These are phyloP conservation scores for Meyerozyma athensensis DNA, from an alignment of 1,139 yeast genomes.

Conservation along the genomic window DNA sequence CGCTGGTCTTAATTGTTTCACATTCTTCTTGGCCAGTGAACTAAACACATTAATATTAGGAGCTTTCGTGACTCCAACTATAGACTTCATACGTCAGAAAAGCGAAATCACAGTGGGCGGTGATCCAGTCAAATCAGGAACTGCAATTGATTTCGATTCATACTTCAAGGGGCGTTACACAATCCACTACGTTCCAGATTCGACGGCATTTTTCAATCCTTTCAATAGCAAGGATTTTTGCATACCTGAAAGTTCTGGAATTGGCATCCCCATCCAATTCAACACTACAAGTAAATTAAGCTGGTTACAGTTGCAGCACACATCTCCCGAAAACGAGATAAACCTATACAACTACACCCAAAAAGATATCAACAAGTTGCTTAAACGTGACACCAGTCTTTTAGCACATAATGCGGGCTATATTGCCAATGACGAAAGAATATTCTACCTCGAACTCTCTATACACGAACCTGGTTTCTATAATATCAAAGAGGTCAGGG, in stretches of 20 bases:
- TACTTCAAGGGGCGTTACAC: conserved; percentile 85
- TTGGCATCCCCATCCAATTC: conserved; percentile 67
- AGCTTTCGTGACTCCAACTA: conserved; percentile 32
- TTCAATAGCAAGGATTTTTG: conserved; percentile 57
- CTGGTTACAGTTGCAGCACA: conserved; percentile 58
- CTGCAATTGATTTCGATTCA: conserved; percentile 55
- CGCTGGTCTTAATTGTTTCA: conserved; percentile 28
- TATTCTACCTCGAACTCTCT: conserved; percentile 54
- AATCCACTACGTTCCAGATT: conserved; percentile 86
- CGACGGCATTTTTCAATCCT: conserved; percentile 82
- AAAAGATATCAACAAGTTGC: conserved; percentile 46
- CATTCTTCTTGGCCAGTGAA: conserved; percentile 41
- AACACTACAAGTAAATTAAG: conserved; percentile 78
- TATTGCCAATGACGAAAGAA: conserved; percentile 23
- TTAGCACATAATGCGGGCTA: conserved; percentile 20
- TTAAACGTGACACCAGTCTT: conserved; percentile 38
- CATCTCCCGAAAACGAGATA: conserved; percentile 47
- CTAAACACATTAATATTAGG: conserved; percentile 33
- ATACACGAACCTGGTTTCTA: conserved; percentile 69
- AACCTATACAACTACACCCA: conserved; percentile 51
- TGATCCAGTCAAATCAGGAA: conserved; percentile 35
- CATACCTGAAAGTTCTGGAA: conserved; percentile 30
- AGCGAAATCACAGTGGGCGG: conserved; percentile 73
- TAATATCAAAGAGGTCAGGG: conserved; percentile 60
- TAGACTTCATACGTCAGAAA: conserved; percentile 43